Conservation (phyloP, 2,329 filamentous ascomycete species). For the Xylariaceae sp. region DNA sequence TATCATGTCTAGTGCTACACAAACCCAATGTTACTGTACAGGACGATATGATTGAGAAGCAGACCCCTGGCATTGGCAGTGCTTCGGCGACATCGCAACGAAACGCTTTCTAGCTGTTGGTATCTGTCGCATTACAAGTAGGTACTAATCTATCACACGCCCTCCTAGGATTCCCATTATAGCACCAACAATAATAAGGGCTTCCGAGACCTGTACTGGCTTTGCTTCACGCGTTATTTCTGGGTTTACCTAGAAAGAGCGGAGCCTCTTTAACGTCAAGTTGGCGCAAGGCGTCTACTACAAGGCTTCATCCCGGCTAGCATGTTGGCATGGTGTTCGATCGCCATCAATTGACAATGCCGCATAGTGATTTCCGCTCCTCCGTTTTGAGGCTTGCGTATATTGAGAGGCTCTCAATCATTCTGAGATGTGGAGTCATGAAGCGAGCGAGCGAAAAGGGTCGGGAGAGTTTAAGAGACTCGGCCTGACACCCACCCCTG, state of each 20-base stretch:
- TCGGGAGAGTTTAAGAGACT: slow-evolving; percentile 31
- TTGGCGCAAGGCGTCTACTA: slow-evolving; percentile 33
- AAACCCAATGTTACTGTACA: slow-evolving; percentile 28
- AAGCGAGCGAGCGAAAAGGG: slow-evolving; percentile 27
- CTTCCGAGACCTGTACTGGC: no score
- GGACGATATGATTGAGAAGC: slow-evolving; percentile 8
- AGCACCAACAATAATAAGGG: slow-evolving; percentile 4
- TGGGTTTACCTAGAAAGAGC: slow-evolving; percentile 19
- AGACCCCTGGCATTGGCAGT: slow-evolving; percentile 20
- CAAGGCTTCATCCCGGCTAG: slow-evolving; percentile 34
- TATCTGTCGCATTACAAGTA: slow-evolving; percentile 14
- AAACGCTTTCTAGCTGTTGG: slow-evolving; percentile 10
- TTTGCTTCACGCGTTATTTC: slow-evolving; percentile 30
- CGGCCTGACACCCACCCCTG: slow-evolving; percentile 33
- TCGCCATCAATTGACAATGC: slow-evolving; percentile 33
- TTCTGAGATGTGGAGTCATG: slow-evolving; percentile 36
- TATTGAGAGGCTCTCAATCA: slow-evolving; percentile 38
- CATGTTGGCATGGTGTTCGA: slow-evolving; percentile 40
- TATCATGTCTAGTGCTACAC: slow-evolving; percentile 32
- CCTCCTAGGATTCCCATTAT: not conserved
- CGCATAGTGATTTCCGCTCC: slow-evolving; percentile 30
- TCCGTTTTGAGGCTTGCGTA: slow-evolving; percentile 36
- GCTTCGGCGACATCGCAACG: slow-evolving; percentile 8
- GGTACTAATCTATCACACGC: slow-evolving; percentile 21
- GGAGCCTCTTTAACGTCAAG: slow-evolving; percentile 28